A percentile compares a stretch with the other conserved stretches of the same genome.
phyloP scores from a whole-genome alignment of 257 asterid species.

The Nicotiana undulata region DNA sequence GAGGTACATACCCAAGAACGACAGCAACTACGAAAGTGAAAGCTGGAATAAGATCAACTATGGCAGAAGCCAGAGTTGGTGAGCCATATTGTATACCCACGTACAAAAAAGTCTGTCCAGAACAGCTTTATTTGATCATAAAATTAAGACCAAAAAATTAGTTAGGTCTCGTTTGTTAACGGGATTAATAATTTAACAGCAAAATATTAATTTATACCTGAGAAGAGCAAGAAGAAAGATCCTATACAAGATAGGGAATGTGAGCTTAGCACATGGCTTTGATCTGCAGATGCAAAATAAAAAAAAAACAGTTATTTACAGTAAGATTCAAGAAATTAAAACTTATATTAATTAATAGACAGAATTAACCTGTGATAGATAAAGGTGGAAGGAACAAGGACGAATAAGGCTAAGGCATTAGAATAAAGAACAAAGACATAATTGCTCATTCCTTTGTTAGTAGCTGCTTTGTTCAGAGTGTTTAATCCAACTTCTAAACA shows the following conservation, averaged over 20 bases:
- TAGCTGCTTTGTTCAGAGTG: slow-evolving; percentile 13
- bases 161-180: no score
- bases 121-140: background rate
- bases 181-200: no score
- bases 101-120: background rate
- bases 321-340: no score
- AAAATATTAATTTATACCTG: background rate
- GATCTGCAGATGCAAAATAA: no score
- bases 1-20: slow-evolving; percentile 37
- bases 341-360: background rate
- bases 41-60: slow-evolving; percentile 67
- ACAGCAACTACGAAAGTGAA: slow-evolving; percentile 53
- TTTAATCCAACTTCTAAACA: slow-evolving; percentile 16
- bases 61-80: slow-evolving; percentile 66
- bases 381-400: slow-evolving; percentile 16
- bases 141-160: background rate
- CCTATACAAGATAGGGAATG: background rate
- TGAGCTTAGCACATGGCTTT: no score
- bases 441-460: slow-evolving; percentile 13
- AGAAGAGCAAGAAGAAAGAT: background rate
- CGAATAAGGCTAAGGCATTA: slow-evolving; percentile 9
- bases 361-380: slow-evolving; percentile 10
- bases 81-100: slow-evolving; percentile 60
- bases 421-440: slow-evolving; percentile 17
- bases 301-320: no score